These are phyloP conservation scores for Penicillium chermesinum DNA, from an alignment of 495 filamentous ascomycete genomes.

Conservation along the genomic window DNA sequence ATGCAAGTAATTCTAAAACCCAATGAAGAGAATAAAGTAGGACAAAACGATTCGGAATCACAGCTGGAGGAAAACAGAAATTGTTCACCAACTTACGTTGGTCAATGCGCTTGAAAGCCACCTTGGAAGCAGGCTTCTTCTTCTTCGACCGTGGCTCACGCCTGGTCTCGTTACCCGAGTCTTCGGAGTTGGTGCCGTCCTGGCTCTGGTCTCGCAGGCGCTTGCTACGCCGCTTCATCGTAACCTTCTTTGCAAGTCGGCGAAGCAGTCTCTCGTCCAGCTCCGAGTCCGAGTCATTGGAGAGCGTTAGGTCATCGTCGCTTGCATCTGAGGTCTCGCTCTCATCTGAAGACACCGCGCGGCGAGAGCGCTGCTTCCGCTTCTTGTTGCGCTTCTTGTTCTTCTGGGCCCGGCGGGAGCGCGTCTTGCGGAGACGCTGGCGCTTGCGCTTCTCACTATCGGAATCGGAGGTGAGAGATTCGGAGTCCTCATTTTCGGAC, in stretches of 20 bases:
- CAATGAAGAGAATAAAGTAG: too few species aligned
- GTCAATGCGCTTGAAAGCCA: conserved; percentile 84
- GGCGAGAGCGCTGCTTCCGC: conserved; percentile 38
- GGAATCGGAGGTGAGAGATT: conserved; percentile 23
- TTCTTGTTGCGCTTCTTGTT: conserved; percentile 29
- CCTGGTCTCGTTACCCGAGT: conserved; percentile 10
- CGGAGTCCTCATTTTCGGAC: conserved; percentile 5
- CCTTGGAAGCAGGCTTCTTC: conserved; percentile 55
- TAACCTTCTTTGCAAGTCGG: conserved; percentile 46
- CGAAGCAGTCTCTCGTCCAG: conserved; percentile 40
- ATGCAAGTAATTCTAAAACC: too few species aligned
- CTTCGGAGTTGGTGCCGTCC: conserved; percentile 9
- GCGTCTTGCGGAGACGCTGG: conserved; percentile 39
- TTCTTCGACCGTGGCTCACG: conserved; percentile 27
- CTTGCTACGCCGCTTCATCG: conserved; percentile 41
- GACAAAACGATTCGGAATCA: too few species aligned
- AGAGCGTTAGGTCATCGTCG: conserved; percentile 26
- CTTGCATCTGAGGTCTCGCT: conserved; percentile 29
- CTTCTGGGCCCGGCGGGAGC: conserved; percentile 40
- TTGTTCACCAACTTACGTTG: conserved; percentile 56
- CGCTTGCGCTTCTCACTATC: conserved; percentile 24
- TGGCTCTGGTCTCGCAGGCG: conserved; percentile 25
- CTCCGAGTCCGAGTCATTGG: conserved; percentile 23
- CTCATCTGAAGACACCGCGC: conserved; percentile 32
- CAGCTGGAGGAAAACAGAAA: too few species aligned